phyloP scores from a whole-genome alignment of 192 early-diverging fungal genomes.

The Entomortierella beljakovae region DNA sequence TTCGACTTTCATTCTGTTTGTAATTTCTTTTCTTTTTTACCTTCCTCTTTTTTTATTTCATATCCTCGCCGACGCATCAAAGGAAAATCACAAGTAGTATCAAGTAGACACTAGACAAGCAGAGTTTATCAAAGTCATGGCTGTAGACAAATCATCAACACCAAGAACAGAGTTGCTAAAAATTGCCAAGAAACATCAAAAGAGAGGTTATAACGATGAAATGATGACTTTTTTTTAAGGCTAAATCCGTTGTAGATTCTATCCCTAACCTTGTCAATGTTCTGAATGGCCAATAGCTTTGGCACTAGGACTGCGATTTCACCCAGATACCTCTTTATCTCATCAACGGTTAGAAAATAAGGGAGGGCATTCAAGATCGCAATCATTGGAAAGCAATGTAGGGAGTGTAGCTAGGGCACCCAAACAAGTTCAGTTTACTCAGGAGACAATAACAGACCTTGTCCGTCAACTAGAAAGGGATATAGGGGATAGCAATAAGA shows the following conservation, averaged over 20 bases:
- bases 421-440: conserved; percentile 10
- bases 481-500: not conserved
- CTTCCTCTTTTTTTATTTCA: not conserved
- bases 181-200: conserved; percentile 23
- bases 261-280: not conserved
- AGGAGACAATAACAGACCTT: conserved; percentile 12
- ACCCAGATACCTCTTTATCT: not conserved
- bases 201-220: too few species aligned
- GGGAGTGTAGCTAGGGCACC: not conserved
- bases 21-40: not conserved
- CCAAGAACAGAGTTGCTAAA: conserved; percentile 19
- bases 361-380: too few species aligned
- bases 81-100: not conserved
- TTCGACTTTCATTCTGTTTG: not conserved
- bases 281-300: not conserved
- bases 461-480: conserved; percentile 7
- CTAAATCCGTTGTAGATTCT: too few species aligned
- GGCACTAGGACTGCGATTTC: conserved; percentile 8
- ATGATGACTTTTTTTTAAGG: too few species aligned
- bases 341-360: too few species aligned
- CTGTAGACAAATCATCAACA: not conserved
- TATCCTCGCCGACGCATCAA: not conserved
- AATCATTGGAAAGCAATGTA: too few species aligned
- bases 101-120: too few species aligned
- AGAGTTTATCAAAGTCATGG: not conserved